These are phyloP conservation scores for Pleoardoris graminearum DNA, from an alignment of 2,329 filamentous ascomycete genomes.

Conservation along the genomic window DNA sequence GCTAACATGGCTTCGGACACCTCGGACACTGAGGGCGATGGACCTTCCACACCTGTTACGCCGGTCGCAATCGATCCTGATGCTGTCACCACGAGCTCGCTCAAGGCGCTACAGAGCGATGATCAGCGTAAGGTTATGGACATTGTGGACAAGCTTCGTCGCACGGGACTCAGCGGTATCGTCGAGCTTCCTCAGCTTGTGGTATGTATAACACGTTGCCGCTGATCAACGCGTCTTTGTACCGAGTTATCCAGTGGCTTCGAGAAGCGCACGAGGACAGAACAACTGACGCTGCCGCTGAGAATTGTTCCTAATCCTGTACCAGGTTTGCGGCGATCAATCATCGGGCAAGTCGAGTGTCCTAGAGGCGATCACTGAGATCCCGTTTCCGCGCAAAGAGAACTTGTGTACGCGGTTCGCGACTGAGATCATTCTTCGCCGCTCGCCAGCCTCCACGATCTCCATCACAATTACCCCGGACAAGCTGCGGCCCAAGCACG, in stretches of 20 bases:
- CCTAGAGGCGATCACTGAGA: slow-evolving; percentile 64
- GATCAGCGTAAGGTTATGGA: slow-evolving; percentile 56
- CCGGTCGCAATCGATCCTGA: slow-evolving; percentile 13
- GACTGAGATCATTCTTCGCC: slow-evolving; percentile 53
- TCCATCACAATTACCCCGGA: slow-evolving; percentile 46
- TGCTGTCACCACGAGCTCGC: slow-evolving; percentile 35
- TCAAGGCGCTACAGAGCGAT: slow-evolving; percentile 51
- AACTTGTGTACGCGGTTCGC: slow-evolving; percentile 64
- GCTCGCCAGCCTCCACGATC: slow-evolving; percentile 25
- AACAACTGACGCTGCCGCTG: no score
- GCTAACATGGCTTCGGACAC: neutral
- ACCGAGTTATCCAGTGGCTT: no score
- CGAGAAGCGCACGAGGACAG: no score
- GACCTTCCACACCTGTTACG: neutral
- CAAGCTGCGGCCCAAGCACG: slow-evolving; percentile 28
- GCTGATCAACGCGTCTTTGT: no score
- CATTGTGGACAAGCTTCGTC: slow-evolving; percentile 57
- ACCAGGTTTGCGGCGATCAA: slow-evolving; percentile 60
- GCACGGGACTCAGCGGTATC: slow-evolving; percentile 48
- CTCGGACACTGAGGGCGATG: neutral
- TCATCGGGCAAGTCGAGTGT: slow-evolving; percentile 68
- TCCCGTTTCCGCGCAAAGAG: slow-evolving; percentile 62
- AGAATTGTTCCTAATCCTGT: slow-evolving; percentile 54
- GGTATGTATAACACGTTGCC: slow-evolving; percentile 12
- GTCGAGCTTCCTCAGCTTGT: slow-evolving; percentile 37